Percentiles rank a stretch among this genome's conserved stretches.
These are phyloP conservation scores for Thalassiosira mediterranea DNA, from an alignment of 352 stramenopile genomes.

Conservation along the genomic window DNA sequence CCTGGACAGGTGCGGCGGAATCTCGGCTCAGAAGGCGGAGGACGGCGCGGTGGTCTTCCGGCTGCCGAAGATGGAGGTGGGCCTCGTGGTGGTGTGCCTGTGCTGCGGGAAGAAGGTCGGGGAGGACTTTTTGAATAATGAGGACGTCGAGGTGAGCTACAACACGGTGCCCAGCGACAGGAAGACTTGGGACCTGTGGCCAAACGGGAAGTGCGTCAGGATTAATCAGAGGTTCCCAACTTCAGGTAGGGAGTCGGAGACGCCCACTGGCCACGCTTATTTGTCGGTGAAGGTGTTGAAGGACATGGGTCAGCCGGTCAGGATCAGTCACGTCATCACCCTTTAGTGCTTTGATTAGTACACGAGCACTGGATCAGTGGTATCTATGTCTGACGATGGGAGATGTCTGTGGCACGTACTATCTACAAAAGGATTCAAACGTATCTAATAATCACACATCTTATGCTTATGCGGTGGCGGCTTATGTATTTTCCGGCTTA, in stretches of 20 bases:
- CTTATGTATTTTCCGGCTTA: too few species aligned
- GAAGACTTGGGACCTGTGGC: slow-evolving; percentile 41
- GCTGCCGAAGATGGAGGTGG: slow-evolving; percentile 61
- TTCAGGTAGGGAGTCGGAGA: slow-evolving; percentile 34
- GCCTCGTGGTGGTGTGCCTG: slow-evolving; percentile 50
- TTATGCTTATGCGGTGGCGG: too few species aligned
- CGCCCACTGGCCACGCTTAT: slow-evolving; percentile 53
- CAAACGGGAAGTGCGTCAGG: slow-evolving; percentile 47
- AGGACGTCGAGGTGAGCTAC: slow-evolving; percentile 46
- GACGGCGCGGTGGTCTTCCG: slow-evolving; percentile 60
- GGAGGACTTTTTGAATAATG: slow-evolving; percentile 47
- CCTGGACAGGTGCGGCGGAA: slow-evolving; percentile 49
- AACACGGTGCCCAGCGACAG: slow-evolving; percentile 38
- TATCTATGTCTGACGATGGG: too few species aligned
- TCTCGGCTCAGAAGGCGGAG: slow-evolving; percentile 35
- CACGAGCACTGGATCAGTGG: too few species aligned
- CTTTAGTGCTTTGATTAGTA: too few species aligned
- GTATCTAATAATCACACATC: too few species aligned
- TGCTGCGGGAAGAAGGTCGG: slow-evolving; percentile 43
- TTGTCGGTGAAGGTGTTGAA: slow-evolving; percentile 47
- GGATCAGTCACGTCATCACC: slow-evolving; percentile 58
- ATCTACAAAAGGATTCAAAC: too few species aligned
- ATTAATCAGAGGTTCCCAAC: slow-evolving; percentile 50
- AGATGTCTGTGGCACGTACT: too few species aligned
- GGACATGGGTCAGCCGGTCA: slow-evolving; percentile 12